Percentiles rank a stretch among this genome's conserved stretches.
Evolutionary conservation across 768 basidiomycete species (phyloP).

Genomic region (Termitomyces sp.): DNA sequence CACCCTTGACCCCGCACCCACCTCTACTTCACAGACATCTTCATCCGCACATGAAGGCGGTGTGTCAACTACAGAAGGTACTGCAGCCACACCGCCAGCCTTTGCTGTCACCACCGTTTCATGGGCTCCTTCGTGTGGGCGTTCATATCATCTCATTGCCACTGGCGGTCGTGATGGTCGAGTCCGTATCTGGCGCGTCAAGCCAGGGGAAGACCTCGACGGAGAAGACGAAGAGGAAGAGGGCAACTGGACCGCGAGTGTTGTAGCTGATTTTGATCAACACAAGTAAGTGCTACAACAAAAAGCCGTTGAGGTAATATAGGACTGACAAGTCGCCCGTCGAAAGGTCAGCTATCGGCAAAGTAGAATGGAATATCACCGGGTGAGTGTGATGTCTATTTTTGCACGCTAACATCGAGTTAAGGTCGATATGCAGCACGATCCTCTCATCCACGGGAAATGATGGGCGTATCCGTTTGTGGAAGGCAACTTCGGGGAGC

Average conservation of each 20-base stretch:
- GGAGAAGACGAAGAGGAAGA: constrained; percentile 40
- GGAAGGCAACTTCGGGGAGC: constrained; percentile 80
- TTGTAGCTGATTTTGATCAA: constrained; percentile 85
- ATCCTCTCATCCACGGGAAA: constrained; percentile 81
- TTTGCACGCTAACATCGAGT: background rate
- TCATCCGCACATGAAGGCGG: constrained; percentile 14
- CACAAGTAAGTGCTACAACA: constrained; percentile 49
- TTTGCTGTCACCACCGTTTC: constrained; percentile 77
- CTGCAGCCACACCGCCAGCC: constrained; percentile 30
- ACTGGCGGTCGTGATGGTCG: constrained; percentile 85
- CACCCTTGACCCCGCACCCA: constrained; percentile 48
- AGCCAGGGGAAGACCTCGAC: constrained; percentile 46
- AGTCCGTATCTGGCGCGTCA: constrained; percentile 86
- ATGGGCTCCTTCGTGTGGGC: constrained; percentile 93
- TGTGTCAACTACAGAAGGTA: constrained; percentile 21
- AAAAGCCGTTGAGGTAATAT: background rate
- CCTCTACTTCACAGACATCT: constrained; percentile 13
- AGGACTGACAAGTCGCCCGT: background rate
- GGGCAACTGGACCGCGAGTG: constrained; percentile 62
- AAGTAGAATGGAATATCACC: constrained; percentile 94
- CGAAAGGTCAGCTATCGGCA: constrained; percentile 63
- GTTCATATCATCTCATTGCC: constrained; percentile 92
- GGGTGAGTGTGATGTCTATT: constrained; percentile 41
- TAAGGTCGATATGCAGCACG: constrained; percentile 43
- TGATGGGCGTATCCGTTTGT: constrained; percentile 75